Base-by-base conservation (phyloP, 768 basidiomycete species). In the Kwoniella shandongensis region DNA sequence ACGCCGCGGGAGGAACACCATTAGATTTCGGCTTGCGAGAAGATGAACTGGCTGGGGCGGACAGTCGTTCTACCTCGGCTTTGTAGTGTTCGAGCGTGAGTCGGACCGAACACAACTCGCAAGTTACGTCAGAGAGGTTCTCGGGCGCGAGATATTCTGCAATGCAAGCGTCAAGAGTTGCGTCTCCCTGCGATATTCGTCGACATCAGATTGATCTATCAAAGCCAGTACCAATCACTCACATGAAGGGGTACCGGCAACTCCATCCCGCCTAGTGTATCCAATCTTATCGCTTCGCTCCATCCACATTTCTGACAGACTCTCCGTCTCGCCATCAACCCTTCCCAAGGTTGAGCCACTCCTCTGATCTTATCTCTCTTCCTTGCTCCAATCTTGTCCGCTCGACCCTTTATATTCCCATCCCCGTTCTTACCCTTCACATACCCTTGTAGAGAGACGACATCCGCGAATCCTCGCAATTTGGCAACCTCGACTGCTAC, bases 241-340 rank as follows among this genome's bases (percentile, higher is more conserved):
- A 73, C 72, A 32, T 50, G 47, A 39, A 59, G 51, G 18, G 72
- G 75, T 29, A 74, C 51, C 6, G 75, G 62, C 27, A 76, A 53
- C 49, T 76, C 75, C 62, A 74, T 66, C 11, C 73, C 73, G 12
- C 73, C 71, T 4, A 93, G 73, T 88, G 91, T 87, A 88, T 91
- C 61, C 91, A 91, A 61, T 58, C 76, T 47, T 26, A 70, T 53
- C 2, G 91, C 88, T 70, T 93, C 91, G 13, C 90, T 91, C 73
- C 94, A 97, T 17, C 90, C 91, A 71, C 94, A 97, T 47, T 84
- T 81, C 44, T 88, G 81, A 68, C 94, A 97, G 62, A 88, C 89
- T 56, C 92, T 80, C 59, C 91, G 79, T 67, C 94, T 91, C 1
- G 93, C 91, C 1, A 91, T 91, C 59, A 97, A 78, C 0, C 91